A percentile compares a stretch with the other conserved stretches of the same genome.
phyloP scores from a whole-genome alignment of 805 yeast genomes.

The Saccharomycopsis capsularis region DNA sequence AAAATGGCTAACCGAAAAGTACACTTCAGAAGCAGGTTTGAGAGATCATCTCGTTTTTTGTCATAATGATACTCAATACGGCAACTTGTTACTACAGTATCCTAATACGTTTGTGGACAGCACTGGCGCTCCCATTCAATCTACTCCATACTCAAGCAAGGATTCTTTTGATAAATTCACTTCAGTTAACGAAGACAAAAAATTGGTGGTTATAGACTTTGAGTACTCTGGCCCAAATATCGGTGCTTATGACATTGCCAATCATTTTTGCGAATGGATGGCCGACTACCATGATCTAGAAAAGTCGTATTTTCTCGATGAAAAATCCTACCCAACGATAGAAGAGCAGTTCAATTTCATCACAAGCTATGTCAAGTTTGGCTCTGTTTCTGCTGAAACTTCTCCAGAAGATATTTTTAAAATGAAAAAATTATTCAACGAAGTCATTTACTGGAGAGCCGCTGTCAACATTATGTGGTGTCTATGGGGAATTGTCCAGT shows the following conservation, averaged over 20 bases:
- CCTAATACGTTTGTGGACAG: constrained; percentile 28
- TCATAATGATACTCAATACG: constrained; percentile 96
- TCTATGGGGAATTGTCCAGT: constrained; percentile 86
- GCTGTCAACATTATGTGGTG: constrained; percentile 77
- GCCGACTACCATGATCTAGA: constrained; percentile 71
- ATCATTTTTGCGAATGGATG: constrained; percentile 98
- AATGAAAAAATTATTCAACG: constrained; percentile 43
- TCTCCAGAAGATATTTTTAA: constrained; percentile 36
- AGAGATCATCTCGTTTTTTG: constrained; percentile 63
- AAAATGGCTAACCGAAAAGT: constrained; percentile 49
- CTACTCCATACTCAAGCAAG: not conserved
- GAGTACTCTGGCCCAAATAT: constrained; percentile 90
- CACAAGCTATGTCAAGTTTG: constrained; percentile 50
- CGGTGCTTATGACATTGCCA: constrained; percentile 85
- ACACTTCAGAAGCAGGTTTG: constrained; percentile 35
- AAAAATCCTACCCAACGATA: constrained; percentile 54
- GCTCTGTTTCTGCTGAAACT: constrained; percentile 1
- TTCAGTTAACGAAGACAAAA: constrained; percentile 43
- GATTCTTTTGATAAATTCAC: not conserved
- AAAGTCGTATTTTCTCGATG: constrained; percentile 46
- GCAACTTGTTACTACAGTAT: constrained; percentile 70
- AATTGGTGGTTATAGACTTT: constrained; percentile 89
- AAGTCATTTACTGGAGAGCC: constrained; percentile 72
- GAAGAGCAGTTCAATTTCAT: constrained; percentile 66
- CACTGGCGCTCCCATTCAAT: not conserved